Evolutionary conservation across 805 yeast genomes (phyloP).

Genomic region (Candida chauliodis): DNA sequence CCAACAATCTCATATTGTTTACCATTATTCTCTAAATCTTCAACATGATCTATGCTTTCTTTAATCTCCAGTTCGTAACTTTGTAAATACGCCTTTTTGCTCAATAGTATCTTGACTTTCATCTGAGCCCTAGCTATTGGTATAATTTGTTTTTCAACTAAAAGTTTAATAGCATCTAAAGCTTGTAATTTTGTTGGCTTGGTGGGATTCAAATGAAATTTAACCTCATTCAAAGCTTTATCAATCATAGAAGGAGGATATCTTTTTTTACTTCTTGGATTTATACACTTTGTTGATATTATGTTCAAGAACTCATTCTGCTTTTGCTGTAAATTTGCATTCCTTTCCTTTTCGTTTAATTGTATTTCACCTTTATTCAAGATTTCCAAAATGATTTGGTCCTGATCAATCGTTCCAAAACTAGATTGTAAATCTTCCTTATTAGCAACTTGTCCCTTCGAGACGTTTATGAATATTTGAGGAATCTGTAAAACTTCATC

Average conservation of each 20-base stretch:
- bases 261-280: conserved; percentile 83
- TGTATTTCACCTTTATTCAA: conserved; percentile 91
- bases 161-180: conserved; percentile 78
- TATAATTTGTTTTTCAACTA: conserved; percentile 75
- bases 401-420: conserved; percentile 74
- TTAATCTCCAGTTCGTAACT: conserved; percentile 29
- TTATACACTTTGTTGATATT: conserved; percentile 85
- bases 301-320: conserved; percentile 80
- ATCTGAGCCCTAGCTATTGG: conserved; percentile 94
- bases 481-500: conserved; percentile 96
- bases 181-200: conserved; percentile 86
- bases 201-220: conserved; percentile 70
- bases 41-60: conserved; percentile 34
- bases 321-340: conserved; percentile 64
- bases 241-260: conserved; percentile 94
- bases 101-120: conserved; percentile 70
- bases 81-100: conserved; percentile 48
- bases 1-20: conserved; percentile 46
- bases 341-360: conserved; percentile 88
- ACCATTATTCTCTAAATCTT: conserved; percentile 42
- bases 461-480: conserved; percentile 89
- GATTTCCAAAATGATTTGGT: conserved; percentile 75
- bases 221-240: conserved; percentile 73
- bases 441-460: conserved; percentile 91
- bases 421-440: conserved; percentile 72